These are phyloP conservation scores for Parietichytrium sp. DNA, from an alignment of 108 stramenopile species.

Conservation along the genomic window DNA sequence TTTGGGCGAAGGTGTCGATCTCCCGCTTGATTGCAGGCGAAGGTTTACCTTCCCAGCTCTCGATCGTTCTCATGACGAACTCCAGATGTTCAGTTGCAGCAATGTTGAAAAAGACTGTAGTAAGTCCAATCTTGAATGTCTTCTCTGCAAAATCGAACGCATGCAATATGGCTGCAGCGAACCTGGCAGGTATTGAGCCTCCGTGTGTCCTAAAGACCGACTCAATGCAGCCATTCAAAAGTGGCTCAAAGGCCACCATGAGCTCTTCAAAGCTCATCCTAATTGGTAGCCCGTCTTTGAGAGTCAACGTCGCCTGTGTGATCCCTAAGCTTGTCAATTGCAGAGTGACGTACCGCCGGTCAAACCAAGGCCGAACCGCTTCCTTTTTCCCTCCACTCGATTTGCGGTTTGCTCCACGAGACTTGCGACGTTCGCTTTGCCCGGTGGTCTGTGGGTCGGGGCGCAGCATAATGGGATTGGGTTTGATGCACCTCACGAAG, in stretches of 20 bases:
- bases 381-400: background rate
- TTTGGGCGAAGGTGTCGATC: background rate
- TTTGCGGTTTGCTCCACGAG: too few relatives aligned
- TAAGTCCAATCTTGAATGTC: slow-evolving; percentile 49
- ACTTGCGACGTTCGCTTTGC: background rate
- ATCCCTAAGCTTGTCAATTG: slow-evolving; percentile 52
- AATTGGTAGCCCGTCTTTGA: slow-evolving; percentile 56
- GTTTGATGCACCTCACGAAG: slow-evolving; percentile 61
- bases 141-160: slow-evolving; percentile 48
- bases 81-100: background rate
- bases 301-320: slow-evolving; percentile 56
- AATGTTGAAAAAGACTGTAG: slow-evolving; percentile 51
- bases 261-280: slow-evolving; percentile 52
- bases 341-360: slow-evolving; percentile 49
- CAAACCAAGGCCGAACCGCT: slow-evolving; percentile 36
- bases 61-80: background rate
- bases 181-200: background rate
- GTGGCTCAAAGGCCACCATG: slow-evolving; percentile 40
- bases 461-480: slow-evolving; percentile 47
- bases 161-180: slow-evolving; percentile 49
- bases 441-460: slow-evolving; percentile 39
- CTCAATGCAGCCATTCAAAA: slow-evolving; percentile 43
- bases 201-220: slow-evolving; percentile 48
- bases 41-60: background rate
- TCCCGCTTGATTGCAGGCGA: background rate